Evolutionary conservation across 176 grass and related monocot genomes (phyloP), one percentile per base, ranked within the genome.

Genomic region (Musa acuminata): DNA sequence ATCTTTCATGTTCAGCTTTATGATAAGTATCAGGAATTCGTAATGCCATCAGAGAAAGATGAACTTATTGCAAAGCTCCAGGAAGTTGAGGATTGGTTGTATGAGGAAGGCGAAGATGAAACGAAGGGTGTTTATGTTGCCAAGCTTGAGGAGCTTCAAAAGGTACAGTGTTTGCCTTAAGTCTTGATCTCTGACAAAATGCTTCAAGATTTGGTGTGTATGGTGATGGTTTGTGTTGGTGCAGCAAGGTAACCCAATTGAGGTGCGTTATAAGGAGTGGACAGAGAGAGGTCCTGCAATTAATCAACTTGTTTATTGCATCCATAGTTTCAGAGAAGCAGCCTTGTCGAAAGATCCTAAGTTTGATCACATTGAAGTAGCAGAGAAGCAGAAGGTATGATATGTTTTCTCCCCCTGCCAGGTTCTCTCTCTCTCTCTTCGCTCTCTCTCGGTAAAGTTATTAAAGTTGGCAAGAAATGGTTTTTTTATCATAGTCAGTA

Each of bases 21-120:
- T 7, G 91, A 95, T 63, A 89, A 89, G 76, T 95, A 92, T 17
- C 75, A 62, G 10, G 84, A 94, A 53, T 99, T 99, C 73, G 96
- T 89, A 13, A 78, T 51, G 3, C 22, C 83, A 1, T 81, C 80
- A n/a, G 96, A 99, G 53, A 94, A 94, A 67, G 96, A 99, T 64
- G 74, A 73, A 1, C 70, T 99, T 22, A 82, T 95, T 63, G 55
- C 81, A 9, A 99, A 73, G 71, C 86, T 99, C 76, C 96, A 95
- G 70, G 91, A 91, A 59, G 89, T 87, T 84, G 96, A 99, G 77
- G 91, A 99, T 85, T 99, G 96, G 96, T 55, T 99, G 29, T 99
- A 99, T 67, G 96, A 99, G 69, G 96, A 99, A 66, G 96, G 96
- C 17, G 96, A 95, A 88, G 96, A 99, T 60, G 96, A 99, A 70